Conservation (phyloP, 2,329 filamentous ascomycete species). For the Fusarium sp. region DNA sequence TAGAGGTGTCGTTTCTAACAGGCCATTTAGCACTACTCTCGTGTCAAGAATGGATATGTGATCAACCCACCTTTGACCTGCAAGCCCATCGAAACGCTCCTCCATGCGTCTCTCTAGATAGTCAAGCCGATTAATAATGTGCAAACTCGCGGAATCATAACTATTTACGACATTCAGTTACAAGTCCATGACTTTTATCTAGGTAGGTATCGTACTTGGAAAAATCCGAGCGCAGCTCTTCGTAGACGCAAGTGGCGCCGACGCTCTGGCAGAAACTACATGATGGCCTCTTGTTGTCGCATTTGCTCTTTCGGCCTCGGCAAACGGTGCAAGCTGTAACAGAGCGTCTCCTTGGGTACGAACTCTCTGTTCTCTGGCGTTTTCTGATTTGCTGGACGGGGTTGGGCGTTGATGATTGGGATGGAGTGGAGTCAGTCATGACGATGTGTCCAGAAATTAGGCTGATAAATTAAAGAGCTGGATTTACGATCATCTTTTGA, state of each 20-base stretch:
- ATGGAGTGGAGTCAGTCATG: background rate
- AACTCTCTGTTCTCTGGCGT: background rate
- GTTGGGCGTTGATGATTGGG: background rate
- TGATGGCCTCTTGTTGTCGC: constrained; percentile 2
- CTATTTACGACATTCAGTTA: background rate
- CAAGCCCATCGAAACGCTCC: background rate
- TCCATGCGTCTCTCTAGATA: background rate
- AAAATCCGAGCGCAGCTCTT: background rate
- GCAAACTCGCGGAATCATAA: background rate
- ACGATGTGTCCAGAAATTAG: background rate
- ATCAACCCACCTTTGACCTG: background rate
- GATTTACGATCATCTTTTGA: background rate
- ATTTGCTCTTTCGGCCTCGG: background rate
- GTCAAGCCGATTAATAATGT: background rate
- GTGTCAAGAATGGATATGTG: background rate
- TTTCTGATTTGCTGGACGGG: background rate
- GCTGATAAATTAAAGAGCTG: background rate
- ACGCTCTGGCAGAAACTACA: background rate
- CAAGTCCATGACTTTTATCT: background rate
- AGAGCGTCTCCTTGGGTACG: background rate
- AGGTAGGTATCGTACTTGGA: background rate
- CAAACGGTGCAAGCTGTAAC: background rate
- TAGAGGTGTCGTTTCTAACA: background rate
- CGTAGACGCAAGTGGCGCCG: background rate
- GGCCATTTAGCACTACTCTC: background rate